Percentiles rank a stretch among this genome's conserved stretches.
Evolutionary conservation across 1,284 basidiomycete species (phyloP).

Genomic region (Athelia sp.): DNA sequence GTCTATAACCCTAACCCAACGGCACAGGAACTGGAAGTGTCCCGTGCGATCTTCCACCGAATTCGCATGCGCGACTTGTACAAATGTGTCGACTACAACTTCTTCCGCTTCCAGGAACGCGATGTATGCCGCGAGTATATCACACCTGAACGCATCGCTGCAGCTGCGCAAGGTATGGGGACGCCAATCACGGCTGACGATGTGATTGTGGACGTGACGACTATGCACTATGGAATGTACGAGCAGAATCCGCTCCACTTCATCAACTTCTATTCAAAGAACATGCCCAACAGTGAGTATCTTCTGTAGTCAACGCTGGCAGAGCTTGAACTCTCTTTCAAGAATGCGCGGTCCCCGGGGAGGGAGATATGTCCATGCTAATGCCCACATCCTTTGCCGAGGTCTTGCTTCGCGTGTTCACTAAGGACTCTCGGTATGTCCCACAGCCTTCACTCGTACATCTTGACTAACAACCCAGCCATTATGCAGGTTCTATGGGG

Average conservation of each 20-base stretch:
- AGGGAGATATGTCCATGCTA: constrained; percentile 57
- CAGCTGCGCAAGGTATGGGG: constrained; percentile 33
- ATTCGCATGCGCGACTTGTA: constrained; percentile 63
- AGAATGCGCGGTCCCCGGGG: constrained; percentile 41
- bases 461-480: constrained; percentile 4
- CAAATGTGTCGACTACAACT: constrained; percentile 61
- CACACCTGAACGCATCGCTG: constrained; percentile 51
- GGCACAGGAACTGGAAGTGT: constrained; percentile 49
- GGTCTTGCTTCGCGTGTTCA: constrained; percentile 58
- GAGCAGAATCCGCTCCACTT: constrained; percentile 62
- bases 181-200: constrained; percentile 38
- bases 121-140: constrained; percentile 35
- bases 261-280: constrained; percentile 72
- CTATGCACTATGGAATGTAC: constrained; percentile 72
- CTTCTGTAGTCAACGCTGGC: background rate
- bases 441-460: background rate
- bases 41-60: constrained; percentile 56
- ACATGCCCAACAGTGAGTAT: constrained; percentile 47
- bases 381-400: constrained; percentile 63
- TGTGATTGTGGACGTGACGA: constrained; percentile 57
- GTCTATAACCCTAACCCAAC: background rate
- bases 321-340: constrained; percentile 2
- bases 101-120: constrained; percentile 45
- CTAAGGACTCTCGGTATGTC: constrained; percentile 48
- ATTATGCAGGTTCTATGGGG: constrained; percentile 36